Base-by-base conservation (phyloP, 2,329 filamentous ascomycete species). In the Monosporascus sp. region DNA sequence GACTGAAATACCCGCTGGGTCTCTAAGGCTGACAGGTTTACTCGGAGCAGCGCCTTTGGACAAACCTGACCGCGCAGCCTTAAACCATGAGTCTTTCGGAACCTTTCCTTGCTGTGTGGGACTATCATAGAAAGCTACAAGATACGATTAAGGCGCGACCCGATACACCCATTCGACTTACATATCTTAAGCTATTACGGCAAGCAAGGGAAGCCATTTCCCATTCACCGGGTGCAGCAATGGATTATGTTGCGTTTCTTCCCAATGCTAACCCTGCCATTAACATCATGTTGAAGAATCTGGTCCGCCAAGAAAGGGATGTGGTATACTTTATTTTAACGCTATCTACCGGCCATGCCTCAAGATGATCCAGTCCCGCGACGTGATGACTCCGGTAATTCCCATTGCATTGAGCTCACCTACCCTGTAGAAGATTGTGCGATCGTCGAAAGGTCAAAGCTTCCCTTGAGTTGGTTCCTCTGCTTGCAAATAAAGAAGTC, bases 181-280 rank as follows among this genome's bases (percentile, higher is more conserved):
- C 74, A 8, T 82, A 82, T 58, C 78, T 83, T 1, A 58, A 69
- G 14, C 71, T 80, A 8, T 72, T 89, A 1, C 77, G 81, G 52
- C 66, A 75, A 48, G 77, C 84, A 18, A 84, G 88, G n/a, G 66
- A 68, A 44, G 79, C 79, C 1, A 66, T 90, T 24, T 79, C 84
- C 4, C 69, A 74, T n/a, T 62, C 86, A 40, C 74, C 91, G 48
- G 80, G 87, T 56, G 81, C 78, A 1, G 78, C 81, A 1, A 64
- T 73, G 0, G 72, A 81, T 20, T 81, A 86, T 51, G 74, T 85
- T 37, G 87, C 89, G 1, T 81, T 89, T 56, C 79, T 90, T 2
- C 78, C 82, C 22, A 91, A 91, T 65, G 86, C 87, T 20, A 89
- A 86, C 0, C 88, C 83, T 0, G 85, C 81, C 24, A 68, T 87